phyloP scores from a whole-genome alignment of 2,329 filamentous ascomycete species.

The Aspergillus puulaauensis region DNA sequence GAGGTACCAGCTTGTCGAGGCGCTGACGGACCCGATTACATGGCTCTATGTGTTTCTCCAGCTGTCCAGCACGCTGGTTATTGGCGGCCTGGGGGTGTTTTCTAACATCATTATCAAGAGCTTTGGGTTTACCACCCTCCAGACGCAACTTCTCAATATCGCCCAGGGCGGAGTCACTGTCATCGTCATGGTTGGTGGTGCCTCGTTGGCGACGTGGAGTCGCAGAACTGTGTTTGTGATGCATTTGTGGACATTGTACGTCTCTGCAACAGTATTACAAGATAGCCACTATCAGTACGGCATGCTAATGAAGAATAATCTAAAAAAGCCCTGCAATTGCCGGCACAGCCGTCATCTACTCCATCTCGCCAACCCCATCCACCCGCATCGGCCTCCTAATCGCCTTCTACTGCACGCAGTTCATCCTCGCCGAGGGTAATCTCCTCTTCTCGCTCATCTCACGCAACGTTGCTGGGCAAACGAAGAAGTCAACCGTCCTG shows the following conservation, averaged over 20 bases:
- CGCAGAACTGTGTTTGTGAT: conserved; percentile 43
- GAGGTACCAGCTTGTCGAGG: conserved; percentile 50
- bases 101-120: conserved; percentile 61
- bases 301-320: too few species aligned
- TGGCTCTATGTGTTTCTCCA: conserved; percentile 21
- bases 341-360: conserved; percentile 68
- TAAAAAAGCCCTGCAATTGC: conserved; percentile 61
- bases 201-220: conserved; percentile 66
- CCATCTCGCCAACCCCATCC: conserved; percentile 52
- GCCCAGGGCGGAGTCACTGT: conserved; percentile 72
- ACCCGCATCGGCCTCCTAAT: conserved; percentile 65
- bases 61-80: conserved; percentile 12
- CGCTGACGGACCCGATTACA: conserved; percentile 26
- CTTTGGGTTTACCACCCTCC: conserved; percentile 61
- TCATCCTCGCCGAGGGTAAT: conserved; percentile 68
- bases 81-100: conserved; percentile 38
- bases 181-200: conserved; percentile 60
- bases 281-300: too few species aligned
- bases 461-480: conserved; percentile 67
- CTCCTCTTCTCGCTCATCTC: conserved; percentile 43
- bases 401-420: conserved; percentile 69
- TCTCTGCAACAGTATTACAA: not conserved
- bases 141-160: conserved; percentile 71
- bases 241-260: conserved; percentile 4
- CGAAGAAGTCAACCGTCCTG: conserved; percentile 65